These are phyloP conservation scores for Astrothelium macrocarpum DNA, from an alignment of 495 filamentous ascomycete genomes.

Conservation along the genomic window DNA sequence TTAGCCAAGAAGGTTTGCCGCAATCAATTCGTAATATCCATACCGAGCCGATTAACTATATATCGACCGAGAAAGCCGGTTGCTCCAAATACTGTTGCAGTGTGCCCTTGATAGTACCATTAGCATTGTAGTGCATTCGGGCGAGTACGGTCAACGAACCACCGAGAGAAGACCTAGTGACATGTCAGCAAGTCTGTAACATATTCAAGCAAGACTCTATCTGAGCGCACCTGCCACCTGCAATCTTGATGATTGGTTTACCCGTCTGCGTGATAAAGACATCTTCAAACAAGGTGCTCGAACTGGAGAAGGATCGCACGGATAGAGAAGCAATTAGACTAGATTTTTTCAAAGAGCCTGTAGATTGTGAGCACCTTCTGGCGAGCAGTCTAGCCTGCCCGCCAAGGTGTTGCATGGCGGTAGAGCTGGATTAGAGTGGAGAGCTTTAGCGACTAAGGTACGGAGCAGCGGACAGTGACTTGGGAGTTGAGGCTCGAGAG, in stretches of 20 bases:
- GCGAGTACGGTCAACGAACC: conserved; percentile 41
- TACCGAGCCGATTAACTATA: conserved; percentile 91
- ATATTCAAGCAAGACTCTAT: conserved; percentile 7
- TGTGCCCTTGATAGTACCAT: conserved; percentile 59
- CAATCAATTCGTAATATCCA: background rate
- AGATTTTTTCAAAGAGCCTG: background rate
- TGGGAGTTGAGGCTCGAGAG: background rate
- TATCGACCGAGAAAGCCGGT: conserved; percentile 94
- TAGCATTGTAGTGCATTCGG: conserved; percentile 6
- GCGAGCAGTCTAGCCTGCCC: background rate
- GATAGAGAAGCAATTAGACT: background rate
- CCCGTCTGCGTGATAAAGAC: conserved; percentile 35
- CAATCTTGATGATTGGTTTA: conserved; percentile 34
- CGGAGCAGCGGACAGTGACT: background rate
- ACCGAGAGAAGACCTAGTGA: conserved; percentile 65
- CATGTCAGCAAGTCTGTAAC: background rate
- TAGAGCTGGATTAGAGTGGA: background rate
- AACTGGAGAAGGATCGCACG: background rate
- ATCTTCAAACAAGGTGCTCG: conserved; percentile 22
- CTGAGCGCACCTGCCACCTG: conserved; percentile 31
- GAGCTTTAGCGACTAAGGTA: background rate
- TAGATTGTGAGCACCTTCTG: background rate
- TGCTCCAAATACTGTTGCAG: conserved; percentile 94
- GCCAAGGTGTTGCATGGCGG: background rate
- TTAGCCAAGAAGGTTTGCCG: background rate